These are phyloP conservation scores for Penicillium herquei DNA, from an alignment of 495 filamentous ascomycete species.

Conservation along the genomic window DNA sequence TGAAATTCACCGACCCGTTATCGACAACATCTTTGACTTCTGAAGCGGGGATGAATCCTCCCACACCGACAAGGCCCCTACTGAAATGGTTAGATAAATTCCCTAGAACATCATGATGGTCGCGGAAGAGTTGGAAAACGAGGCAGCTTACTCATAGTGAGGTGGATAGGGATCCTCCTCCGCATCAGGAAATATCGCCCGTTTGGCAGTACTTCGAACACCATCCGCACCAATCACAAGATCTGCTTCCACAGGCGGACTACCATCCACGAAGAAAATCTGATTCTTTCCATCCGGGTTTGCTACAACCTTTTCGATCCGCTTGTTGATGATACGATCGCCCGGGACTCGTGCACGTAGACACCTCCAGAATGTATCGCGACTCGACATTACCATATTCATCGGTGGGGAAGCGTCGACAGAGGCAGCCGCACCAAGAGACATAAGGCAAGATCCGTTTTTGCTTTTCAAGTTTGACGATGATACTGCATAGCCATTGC, in stretches of 20 bases:
- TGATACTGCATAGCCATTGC: slow-evolving; percentile 35
- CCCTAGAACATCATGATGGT: not conserved
- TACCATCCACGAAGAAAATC: slow-evolving; percentile 32
- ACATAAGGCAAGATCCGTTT: slow-evolving; percentile 31
- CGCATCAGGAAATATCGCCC: slow-evolving; percentile 40
- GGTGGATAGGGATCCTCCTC: slow-evolving; percentile 33
- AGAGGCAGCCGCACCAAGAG: slow-evolving; percentile 15
- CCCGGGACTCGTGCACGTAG: slow-evolving; percentile 32
- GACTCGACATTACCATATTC: slow-evolving; percentile 33
- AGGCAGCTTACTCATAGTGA: slow-evolving; percentile 38
- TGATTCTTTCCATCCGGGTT: slow-evolving; percentile 15
- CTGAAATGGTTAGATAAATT: not conserved
- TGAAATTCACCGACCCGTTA: slow-evolving; percentile 50
- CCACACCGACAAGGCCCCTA: slow-evolving; percentile 52
- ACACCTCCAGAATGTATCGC: slow-evolving; percentile 36
- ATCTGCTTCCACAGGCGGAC: slow-evolving; percentile 39
- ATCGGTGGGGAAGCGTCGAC: slow-evolving; percentile 6
- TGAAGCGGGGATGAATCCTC: slow-evolving; percentile 47
- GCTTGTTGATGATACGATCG: slow-evolving; percentile 27
- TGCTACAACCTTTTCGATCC: slow-evolving; percentile 24
- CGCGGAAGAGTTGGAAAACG: not conserved
- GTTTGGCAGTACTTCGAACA: slow-evolving; percentile 49
- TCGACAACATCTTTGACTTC: slow-evolving; percentile 23
- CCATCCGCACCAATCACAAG: slow-evolving; percentile 64
- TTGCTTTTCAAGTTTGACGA: slow-evolving; percentile 37